These are phyloP conservation scores for Alternaria gaisen DNA, from an alignment of 2,329 filamentous ascomycete genomes.

Conservation along the genomic window DNA sequence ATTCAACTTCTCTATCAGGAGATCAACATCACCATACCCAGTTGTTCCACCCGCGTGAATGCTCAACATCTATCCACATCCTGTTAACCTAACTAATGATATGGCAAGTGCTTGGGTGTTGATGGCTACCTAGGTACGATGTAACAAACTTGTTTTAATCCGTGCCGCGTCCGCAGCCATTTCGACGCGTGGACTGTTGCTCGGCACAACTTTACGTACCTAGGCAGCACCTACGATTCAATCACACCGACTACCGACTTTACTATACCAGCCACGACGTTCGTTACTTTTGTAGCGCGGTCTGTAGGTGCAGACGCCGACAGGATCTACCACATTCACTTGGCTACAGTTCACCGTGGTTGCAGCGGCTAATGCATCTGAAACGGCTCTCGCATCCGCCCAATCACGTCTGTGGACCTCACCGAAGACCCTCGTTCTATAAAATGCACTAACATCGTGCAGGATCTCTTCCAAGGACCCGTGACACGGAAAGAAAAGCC, in stretches of 20 bases:
- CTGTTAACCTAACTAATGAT: no score
- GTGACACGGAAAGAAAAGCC: constrained; percentile 6
- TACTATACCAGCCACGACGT: neutral
- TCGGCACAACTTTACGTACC: neutral
- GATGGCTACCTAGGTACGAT: neutral
- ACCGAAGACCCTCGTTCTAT: constrained; percentile 2
- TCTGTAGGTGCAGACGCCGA: constrained; percentile 3
- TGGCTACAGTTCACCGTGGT: constrained; percentile 10
- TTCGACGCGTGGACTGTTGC: neutral
- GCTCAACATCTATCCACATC: no score
- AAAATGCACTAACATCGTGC: constrained; percentile 18
- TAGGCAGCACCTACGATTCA: neutral
- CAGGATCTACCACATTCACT: constrained; percentile 1
- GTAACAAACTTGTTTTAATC: neutral
- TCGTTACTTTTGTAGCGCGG: constrained; percentile 3
- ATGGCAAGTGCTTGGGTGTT: no score
- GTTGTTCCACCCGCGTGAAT: neutral
- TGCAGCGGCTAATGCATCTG: constrained; percentile 1
- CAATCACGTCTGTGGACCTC: constrained; percentile 7
- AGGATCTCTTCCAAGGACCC: constrained; percentile 7
- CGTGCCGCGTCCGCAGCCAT: neutral
- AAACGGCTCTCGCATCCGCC: neutral
- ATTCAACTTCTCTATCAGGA: constrained; percentile 7
- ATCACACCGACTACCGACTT: neutral
- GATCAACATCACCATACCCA: neutral